A percentile compares a stretch with the other conserved stretches of the same genome.
These are phyloP conservation scores for Scenedesmus sp. DNA, from an alignment of 163 green algal genomes.

Conservation along the genomic window DNA sequence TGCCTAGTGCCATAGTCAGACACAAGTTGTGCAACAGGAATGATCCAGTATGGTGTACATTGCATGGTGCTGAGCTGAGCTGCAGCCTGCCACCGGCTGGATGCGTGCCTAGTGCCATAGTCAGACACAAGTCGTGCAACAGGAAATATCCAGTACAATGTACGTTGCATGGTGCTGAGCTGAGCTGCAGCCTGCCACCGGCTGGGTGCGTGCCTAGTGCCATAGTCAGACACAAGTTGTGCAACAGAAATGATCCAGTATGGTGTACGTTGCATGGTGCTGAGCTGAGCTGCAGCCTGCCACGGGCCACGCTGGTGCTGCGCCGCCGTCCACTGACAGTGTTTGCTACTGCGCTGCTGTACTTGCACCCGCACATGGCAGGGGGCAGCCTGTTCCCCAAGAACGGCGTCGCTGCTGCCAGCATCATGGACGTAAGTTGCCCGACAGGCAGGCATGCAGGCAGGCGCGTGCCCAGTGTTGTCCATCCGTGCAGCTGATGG, in stretches of 20 bases:
- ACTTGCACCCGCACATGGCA: background rate
- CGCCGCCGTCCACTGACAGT: background rate
- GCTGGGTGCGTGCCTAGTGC: background rate
- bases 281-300: background rate
- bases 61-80: no score
- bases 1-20: background rate
- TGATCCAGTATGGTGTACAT: no score
- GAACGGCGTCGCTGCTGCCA: background rate
- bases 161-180: background rate
- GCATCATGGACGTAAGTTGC: background rate
- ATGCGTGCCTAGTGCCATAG: background rate
- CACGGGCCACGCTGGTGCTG: background rate
- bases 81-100: background rate
- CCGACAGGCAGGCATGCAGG: background rate
- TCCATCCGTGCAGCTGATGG: background rate
- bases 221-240: no score
- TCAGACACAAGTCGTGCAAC: no score
- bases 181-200: background rate
- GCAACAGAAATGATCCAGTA: no score
- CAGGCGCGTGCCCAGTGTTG: background rate
- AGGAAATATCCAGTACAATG: background rate
- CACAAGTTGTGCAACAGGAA: no score
- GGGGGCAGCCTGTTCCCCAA: background rate
- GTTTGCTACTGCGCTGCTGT: background rate
- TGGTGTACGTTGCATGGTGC: background rate